A percentile compares a stretch with the other conserved stretches of the same genome.
Evolutionary conservation across 116 monocot species (phyloP).

Genomic region (Dioscorea cayenensis): DNA sequence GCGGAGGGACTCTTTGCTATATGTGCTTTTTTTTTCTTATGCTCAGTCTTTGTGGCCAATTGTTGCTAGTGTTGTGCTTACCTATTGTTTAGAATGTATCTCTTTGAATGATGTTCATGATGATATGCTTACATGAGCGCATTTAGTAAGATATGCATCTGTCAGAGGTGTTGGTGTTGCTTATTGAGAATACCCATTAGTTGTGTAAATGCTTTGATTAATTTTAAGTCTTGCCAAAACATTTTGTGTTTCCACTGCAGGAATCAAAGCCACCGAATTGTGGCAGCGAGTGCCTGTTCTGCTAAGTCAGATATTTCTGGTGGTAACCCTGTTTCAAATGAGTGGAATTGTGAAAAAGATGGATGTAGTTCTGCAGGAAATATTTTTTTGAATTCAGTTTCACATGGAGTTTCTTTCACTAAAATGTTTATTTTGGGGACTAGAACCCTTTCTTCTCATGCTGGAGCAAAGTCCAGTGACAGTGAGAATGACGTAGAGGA

Average conservation of each 20-base stretch:
- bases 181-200: neutral
- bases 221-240: neutral
- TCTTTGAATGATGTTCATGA: too few relatives aligned
- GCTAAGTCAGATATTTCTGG: constrained; percentile 6
- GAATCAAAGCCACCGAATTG: constrained; percentile 9
- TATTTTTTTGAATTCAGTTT: neutral
- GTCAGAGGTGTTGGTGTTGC: too few relatives aligned
- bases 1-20: too few relatives aligned
- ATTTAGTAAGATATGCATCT: too few relatives aligned
- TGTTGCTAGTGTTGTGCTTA: too few relatives aligned
- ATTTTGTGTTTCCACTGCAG: constrained; percentile 11
- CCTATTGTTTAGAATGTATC: too few relatives aligned
- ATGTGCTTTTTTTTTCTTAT: too few relatives aligned
- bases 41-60: too few relatives aligned
- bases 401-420: constrained; percentile 8
- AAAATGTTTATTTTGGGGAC: constrained; percentile 7
- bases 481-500: constrained; percentile 45
- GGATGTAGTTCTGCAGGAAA: neutral
- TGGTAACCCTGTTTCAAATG: constrained; percentile 2
- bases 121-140: too few relatives aligned
- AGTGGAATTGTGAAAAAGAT: constrained; percentile 1
- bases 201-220: neutral
- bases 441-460: constrained; percentile 45
- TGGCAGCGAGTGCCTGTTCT: constrained; percentile 2
- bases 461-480: constrained; percentile 30